Evolutionary conservation across 2,329 filamentous ascomycete genomes (phyloP), one percentile per base, ranked within the genome.

Genomic region (Blastomyces emzantsi): DNA sequence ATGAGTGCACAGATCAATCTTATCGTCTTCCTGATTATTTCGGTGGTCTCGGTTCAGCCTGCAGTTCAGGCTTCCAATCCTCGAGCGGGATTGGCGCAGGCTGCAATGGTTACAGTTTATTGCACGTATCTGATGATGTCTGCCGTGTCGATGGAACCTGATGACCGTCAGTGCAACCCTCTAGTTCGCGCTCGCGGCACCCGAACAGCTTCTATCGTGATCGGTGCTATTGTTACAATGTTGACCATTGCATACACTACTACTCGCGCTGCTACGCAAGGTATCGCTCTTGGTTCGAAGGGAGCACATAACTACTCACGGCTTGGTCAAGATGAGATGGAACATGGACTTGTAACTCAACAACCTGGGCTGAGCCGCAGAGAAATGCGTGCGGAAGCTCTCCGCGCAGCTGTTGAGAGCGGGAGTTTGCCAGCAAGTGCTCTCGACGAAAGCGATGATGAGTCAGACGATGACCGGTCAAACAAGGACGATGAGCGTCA

Each of bases 51-150:
- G 0, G 88, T 99, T 66, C 92, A 97, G 73, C 92, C 94, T 1
- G 85, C 84, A 0, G 86, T 99, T 17, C 94, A 99, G 76, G 91
- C 92, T 72, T 88, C 88, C 74, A 99, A 99, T 76, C 87, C 92
- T 58, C 92, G 93, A 73, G 94, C 94, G 52, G 94, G 94, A 59
- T 83, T 99, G 64, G 94, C 94, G n/a, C 94, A 99, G 75, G 92
- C 92, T 52, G 93, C 94, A 66, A 97, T 97, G 85, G 94, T 99
- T 55, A 91, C 92, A 22, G 85, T 96, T 64, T 99, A 99, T 82
- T 99, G 94, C 84, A 97, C 94, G 54, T 99, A 99, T 74, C 85
- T 99, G 63, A 99, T 94, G 69, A 91, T 99, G 87, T 97, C 92
- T 2, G 94, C 94, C 33, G 94, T 99, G 0, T 96, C 92, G 63